Conservation (phyloP, 129 eudicot species). For the Arctium lappa region DNA sequence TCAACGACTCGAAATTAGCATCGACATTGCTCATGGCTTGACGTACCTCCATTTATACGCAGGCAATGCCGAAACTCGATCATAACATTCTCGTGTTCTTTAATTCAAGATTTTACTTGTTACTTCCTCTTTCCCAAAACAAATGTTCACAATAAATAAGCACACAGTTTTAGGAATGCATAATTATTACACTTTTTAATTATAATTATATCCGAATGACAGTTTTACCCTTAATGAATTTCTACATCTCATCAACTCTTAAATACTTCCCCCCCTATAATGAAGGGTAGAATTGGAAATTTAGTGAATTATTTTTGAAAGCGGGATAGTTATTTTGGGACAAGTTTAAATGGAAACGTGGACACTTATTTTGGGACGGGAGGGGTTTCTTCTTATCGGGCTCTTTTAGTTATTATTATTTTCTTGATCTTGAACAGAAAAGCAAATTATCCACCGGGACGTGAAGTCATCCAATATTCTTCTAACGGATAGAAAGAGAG, state of each 20-base stretch:
- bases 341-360: not conserved
- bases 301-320: not conserved
- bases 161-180: not conserved
- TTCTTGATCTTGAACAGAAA: slow-evolving; percentile 51
- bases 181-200: not conserved
- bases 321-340: not conserved
- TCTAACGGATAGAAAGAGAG: slow-evolving; percentile 71
- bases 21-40: slow-evolving; percentile 88
- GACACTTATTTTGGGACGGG: not conserved
- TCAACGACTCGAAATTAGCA: slow-evolving; percentile 90
- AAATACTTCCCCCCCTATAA: not conserved
- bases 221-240: not conserved
- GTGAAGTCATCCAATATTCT: slow-evolving; percentile 96
- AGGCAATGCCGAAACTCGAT: slow-evolving; percentile 40
- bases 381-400: not conserved
- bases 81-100: not conserved
- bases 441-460: slow-evolving; percentile 92
- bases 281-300: not conserved
- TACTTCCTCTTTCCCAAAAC: not conserved
- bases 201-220: no score
- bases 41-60: slow-evolving; percentile 86
- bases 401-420: not conserved
- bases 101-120: not conserved
- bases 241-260: not conserved
- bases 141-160: not conserved